Evolutionary conservation across 192 early-diverging fungal genomes (phyloP), one percentile per base, ranked within the genome.

Genomic region (Kappamyces sp.): DNA sequence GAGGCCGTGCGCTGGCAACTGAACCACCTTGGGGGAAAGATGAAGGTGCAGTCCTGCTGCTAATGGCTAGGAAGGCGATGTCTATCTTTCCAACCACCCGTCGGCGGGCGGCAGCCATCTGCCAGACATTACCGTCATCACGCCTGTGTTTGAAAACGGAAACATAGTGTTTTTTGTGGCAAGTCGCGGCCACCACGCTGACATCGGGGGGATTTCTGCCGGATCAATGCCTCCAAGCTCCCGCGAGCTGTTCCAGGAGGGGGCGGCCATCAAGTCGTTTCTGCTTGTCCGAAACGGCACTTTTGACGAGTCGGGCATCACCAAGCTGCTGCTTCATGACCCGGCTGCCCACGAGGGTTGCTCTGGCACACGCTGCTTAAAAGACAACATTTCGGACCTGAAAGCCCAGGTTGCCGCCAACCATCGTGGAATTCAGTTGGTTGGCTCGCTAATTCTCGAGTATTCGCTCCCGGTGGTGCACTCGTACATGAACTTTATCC

Each of bases 391-490:
- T 43, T 91, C 91, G 0, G 93, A 96, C 63, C 70, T 98, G 61
- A 91, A 93, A 73, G 96, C 96, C 5, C 96, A 99, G 59, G 86
- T 96, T 47, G 96, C 96, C 7, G 96, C 96, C 35, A 99, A 99
- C 69, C 86, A 94, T 53, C 81, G 88, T 45, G 96, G 96, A 5
- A 96, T 99, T 46, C 62, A 65, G 1, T 80, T 99, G 22, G 81
- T 96, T 14, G 80, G 81, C 62, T 69, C 74, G 2, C 69, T 99
- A 57, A 93, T 95, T 60, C 59, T 64, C 4, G 91, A 96, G 69
- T 94, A 91, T 57, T 81, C 43, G 47, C 52, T 63, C 8, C 14
- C 8, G 22, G 85, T 88, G 0, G 93, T 99, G 1, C 93, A 96
- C 61, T 90, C 93, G 9, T 99, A 99, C 57, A 99, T 99, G 96